Evolutionary conservation across 139 green algal genomes (phyloP), one percentile per base, ranked within the genome.

Genomic region (Astrephomene gubernaculifera): DNA sequence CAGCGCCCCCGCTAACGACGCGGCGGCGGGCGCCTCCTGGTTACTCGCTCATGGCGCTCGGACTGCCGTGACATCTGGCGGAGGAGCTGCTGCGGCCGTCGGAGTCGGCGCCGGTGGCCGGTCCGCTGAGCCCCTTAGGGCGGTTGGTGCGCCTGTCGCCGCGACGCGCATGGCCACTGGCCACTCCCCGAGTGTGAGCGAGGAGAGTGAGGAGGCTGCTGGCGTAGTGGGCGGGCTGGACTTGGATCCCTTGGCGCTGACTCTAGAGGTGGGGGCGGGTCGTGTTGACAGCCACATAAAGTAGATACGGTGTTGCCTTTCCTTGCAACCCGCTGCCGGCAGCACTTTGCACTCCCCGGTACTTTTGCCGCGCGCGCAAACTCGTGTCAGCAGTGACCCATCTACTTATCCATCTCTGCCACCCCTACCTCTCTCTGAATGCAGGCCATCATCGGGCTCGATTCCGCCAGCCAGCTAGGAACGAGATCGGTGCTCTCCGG

Each of bases 231-330:
- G 67, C 52, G 33, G 54, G 4, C 43, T 84, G 63, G 78, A 84
- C 39, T 33, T 84, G 63, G 78, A 84, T 70, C 63, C 63, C 2
- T 9, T 86, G n/a, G 81, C 86, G 41, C 21, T 72, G 7, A 45
- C 87, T 4, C 64, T 90, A 6, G 87, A 90, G 76, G 76, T 83
- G 76, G 10, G 76, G 57, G n/a, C n/a, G n/a, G n/a, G n/a, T n/a
- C n/a, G n/a, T n/a, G n/a, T n/a, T n/a, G n/a, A n/a, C n/a, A n/a
- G n/a, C n/a, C n/a, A n/a, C n/a, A n/a, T n/a, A n/a, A n/a, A n/a
- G n/a, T n/a, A n/a, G n/a, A n/a, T n/a, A n/a, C n/a, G n/a, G n/a
- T n/a, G n/a, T n/a, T n/a, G n/a, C n/a, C n/a, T n/a, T n/a, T n/a
- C n/a, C n/a, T n/a, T n/a, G n/a, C n/a, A n/a, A n/a, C n/a, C n/a